Evolutionary conservation across 2,329 filamentous ascomycete species (phyloP), one percentile per base, ranked within the genome.

Genomic region (Dactylellina drechsleri): DNA sequence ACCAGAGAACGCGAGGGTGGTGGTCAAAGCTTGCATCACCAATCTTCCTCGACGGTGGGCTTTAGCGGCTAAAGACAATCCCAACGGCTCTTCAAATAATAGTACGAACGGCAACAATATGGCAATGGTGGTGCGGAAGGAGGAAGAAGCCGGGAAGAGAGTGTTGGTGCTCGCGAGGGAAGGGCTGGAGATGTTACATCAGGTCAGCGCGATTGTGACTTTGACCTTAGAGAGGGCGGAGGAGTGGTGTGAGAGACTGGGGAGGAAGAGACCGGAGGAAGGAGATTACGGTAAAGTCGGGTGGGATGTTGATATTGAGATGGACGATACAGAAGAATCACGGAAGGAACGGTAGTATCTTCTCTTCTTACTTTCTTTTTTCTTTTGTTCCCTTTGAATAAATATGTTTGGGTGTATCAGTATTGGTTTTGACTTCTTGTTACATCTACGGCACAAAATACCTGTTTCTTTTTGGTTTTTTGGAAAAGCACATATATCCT

Each of bases 221-320:
- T 91, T 92, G 62, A 98, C 95, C 0, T 91, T 98, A 62, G 87
- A 91, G 66, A 95, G 91, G 79, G 95, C 95, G 0, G 94, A 98
- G 82, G 88, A 90, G 78, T 98, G 95, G 95, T 92, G 94, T 77
- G 91, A 93, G 72, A 86, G 89, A 18, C 84, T 96, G 71, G 92
- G 91, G 10, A 84, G 85, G 65, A 62, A 65, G 52, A 58, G 62
- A n/a, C 71, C 64, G 15, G 71, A 68, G 45, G 64, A 68, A 16
- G 58, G 57, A 6, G 64, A 70, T 28, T 76, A 76, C 36, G 65
- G 71, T 15, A 70, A 68, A 16, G 71, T 76, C 18, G 71, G 71
- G 10, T 76, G 71, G 71, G 71, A 76, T 16, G 41, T 65, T n/a
- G 71, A 76, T 18, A 52, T 76, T 20, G 71, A 76, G 60, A 56